A percentile compares a stretch with the other conserved stretches of the same genome.
Evolutionary conservation across 2,329 filamentous ascomycete species (phyloP).

Genomic region (Malbranchea cinnamomea): DNA sequence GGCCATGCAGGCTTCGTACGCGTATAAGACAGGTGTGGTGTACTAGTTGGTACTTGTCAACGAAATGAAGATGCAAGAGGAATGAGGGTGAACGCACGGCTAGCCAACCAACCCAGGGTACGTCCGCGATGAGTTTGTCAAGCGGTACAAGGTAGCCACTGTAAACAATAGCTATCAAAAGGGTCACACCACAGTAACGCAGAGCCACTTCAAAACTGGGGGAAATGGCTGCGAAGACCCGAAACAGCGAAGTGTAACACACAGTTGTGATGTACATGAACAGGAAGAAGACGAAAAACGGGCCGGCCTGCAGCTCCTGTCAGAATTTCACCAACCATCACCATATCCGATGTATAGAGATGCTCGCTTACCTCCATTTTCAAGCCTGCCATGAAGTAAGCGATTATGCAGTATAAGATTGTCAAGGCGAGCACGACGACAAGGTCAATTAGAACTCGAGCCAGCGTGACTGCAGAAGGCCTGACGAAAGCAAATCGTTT

Average conservation of each 20-base stretch:
- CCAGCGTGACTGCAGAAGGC: slow-evolving; percentile 50
- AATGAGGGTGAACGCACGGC: slow-evolving; percentile 13
- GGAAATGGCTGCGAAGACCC: slow-evolving; percentile 44
- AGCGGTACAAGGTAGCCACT: slow-evolving; percentile 49
- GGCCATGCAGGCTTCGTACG: slow-evolving; percentile 48
- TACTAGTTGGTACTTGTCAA: slow-evolving; percentile 20
- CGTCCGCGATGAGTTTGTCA: slow-evolving; percentile 37
- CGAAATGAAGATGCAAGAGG: background rate
- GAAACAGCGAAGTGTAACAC: slow-evolving; percentile 45
- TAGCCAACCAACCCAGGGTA: slow-evolving; percentile 49
- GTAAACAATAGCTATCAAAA: slow-evolving; percentile 45
- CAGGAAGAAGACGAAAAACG: slow-evolving; percentile 49
- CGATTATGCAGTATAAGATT: slow-evolving; percentile 44
- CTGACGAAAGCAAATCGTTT: slow-evolving; percentile 55
- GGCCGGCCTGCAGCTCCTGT: slow-evolving; percentile 28
- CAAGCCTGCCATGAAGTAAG: slow-evolving; percentile 38
- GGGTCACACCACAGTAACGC: slow-evolving; percentile 42
- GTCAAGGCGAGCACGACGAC: slow-evolving; percentile 45
- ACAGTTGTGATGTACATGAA: slow-evolving; percentile 45
- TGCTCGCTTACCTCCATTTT: slow-evolving; percentile 5
- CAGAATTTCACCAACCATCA: background rate
- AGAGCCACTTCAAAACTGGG: slow-evolving; percentile 48
- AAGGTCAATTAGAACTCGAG: slow-evolving; percentile 47
- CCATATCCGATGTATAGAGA: too few species aligned
- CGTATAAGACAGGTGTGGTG: slow-evolving; percentile 36